These are phyloP conservation scores for Daldinia decipiens DNA, from an alignment of 495 filamentous ascomycete genomes.

Conservation along the genomic window DNA sequence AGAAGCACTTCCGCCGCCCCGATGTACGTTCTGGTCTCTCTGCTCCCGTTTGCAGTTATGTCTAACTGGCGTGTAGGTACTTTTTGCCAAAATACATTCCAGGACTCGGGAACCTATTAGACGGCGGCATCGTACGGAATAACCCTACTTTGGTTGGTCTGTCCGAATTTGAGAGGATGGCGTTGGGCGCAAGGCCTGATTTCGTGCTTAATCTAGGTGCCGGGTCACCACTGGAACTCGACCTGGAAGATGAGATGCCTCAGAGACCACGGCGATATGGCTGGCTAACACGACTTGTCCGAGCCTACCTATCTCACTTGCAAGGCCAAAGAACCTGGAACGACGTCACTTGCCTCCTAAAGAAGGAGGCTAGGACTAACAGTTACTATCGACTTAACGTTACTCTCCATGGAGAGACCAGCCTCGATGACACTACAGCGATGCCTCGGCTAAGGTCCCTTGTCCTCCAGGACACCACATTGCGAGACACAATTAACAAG, in stretches of 20 bases:
- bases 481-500: no score
- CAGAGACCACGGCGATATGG: background rate
- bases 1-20: no score
- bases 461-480: background rate
- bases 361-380: background rate
- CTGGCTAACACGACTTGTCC: background rate
- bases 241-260: background rate
- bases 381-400: slow-evolving; percentile 2
- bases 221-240: background rate
- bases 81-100: background rate
- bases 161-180: background rate
- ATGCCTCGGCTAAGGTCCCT: background rate
- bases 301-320: background rate
- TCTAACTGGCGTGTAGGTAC: background rate
- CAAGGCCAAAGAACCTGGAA: slow-evolving; percentile 4
- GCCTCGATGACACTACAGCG: background rate
- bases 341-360: slow-evolving; percentile 2
- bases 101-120: background rate
- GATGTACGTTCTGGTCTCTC: no score
- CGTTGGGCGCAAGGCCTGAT: no score
- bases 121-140: background rate
- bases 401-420: background rate
- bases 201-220: background rate
- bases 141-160: background rate
- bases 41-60: background rate